Evolutionary conservation across 1,139 yeast species (phyloP).

Genomic region (Debaryomycetaceae sp.): DNA sequence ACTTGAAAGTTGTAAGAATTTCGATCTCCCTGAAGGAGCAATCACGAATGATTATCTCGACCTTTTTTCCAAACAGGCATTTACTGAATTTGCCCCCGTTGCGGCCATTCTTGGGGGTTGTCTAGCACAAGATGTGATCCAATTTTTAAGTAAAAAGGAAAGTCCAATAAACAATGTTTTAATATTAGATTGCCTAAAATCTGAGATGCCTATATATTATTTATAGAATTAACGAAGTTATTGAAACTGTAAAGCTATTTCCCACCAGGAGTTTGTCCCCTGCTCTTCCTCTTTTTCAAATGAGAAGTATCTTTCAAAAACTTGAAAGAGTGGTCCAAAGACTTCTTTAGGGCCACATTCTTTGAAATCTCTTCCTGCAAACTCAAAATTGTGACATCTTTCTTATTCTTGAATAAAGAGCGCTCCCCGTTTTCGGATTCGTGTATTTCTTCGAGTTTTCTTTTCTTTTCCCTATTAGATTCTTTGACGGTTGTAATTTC

Average conservation of each 20-base stretch:
- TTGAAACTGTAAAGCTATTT: conserved; percentile 8
- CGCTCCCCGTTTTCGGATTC: conserved; percentile 22
- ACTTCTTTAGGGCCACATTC: conserved; percentile 24
- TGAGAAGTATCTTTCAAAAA: conserved; percentile 42
- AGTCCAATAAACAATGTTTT: conserved; percentile 80
- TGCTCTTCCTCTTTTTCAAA: conserved; percentile 42
- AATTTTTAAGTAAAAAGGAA: conserved; percentile 71
- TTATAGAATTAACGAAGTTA: conserved; percentile 21
- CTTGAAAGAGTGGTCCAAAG: conserved; percentile 33
- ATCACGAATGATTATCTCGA: conserved; percentile 36
- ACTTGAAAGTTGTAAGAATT: conserved; percentile 19
- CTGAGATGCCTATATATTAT: conserved; percentile 74
- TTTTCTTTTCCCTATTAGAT: conserved; percentile 25
- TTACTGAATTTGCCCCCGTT: conserved; percentile 76
- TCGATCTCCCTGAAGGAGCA: conserved; percentile 38
- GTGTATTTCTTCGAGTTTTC: conserved; percentile 24
- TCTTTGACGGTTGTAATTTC: conserved; percentile 34
- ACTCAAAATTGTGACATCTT: conserved; percentile 19
- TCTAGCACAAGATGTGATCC: conserved; percentile 87
- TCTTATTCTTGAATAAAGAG: conserved; percentile 20
- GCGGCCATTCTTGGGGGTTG: conserved; percentile 91
- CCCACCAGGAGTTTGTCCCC: conserved; percentile 36
- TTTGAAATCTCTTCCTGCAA: conserved; percentile 21
- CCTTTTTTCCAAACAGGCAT: conserved; percentile 47
- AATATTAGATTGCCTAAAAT: conserved; percentile 66